Conservation (phyloP, 2,329 filamentous ascomycete species). For the Trichoderma cornu-damae region DNA sequence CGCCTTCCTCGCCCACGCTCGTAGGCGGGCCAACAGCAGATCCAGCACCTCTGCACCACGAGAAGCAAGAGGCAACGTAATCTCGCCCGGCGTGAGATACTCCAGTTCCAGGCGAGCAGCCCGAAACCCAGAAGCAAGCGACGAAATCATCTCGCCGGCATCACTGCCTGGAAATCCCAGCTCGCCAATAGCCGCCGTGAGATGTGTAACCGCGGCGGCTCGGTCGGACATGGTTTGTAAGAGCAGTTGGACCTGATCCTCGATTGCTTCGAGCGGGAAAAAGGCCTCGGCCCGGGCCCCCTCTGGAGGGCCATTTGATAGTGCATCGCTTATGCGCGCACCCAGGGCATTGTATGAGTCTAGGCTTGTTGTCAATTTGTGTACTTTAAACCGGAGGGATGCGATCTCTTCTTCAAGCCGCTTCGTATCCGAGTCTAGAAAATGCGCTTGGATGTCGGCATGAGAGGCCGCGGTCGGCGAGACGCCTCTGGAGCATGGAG, state of each 20-base stretch:
- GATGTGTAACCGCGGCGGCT: slow-evolving; percentile 41
- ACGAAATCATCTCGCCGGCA: slow-evolving; percentile 44
- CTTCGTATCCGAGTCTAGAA: slow-evolving; percentile 41
- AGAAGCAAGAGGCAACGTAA: slow-evolving; percentile 47
- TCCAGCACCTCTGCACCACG: slow-evolving; percentile 53
- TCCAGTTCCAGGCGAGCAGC: slow-evolving; percentile 56
- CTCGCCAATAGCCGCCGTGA: slow-evolving; percentile 41
- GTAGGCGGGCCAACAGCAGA: slow-evolving; percentile 47
- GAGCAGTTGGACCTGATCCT: slow-evolving; percentile 40
- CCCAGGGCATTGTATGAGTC: slow-evolving; percentile 44
- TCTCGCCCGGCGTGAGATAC: slow-evolving; percentile 56
- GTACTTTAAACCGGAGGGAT: slow-evolving; percentile 45
- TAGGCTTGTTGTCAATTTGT: slow-evolving; percentile 44
- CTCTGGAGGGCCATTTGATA: slow-evolving; percentile 25
- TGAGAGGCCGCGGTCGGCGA: slow-evolving; percentile 26
- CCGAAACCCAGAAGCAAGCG: slow-evolving; percentile 48
- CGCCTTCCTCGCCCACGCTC: slow-evolving; percentile 42
- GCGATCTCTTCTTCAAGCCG: slow-evolving; percentile 43
- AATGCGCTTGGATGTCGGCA: slow-evolving; percentile 37
- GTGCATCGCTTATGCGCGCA: slow-evolving; percentile 33
- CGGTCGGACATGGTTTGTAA: slow-evolving; percentile 45
- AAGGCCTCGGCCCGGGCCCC: slow-evolving; percentile 16
- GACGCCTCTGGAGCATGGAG: slow-evolving; percentile 35
- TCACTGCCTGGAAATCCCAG: slow-evolving; percentile 50
- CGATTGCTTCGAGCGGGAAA: slow-evolving; percentile 31